Evolutionary conservation across 352 stramenopile genomes (phyloP), one percentile per base, ranked within the genome.

Genomic region (Pythium aristosporum): DNA sequence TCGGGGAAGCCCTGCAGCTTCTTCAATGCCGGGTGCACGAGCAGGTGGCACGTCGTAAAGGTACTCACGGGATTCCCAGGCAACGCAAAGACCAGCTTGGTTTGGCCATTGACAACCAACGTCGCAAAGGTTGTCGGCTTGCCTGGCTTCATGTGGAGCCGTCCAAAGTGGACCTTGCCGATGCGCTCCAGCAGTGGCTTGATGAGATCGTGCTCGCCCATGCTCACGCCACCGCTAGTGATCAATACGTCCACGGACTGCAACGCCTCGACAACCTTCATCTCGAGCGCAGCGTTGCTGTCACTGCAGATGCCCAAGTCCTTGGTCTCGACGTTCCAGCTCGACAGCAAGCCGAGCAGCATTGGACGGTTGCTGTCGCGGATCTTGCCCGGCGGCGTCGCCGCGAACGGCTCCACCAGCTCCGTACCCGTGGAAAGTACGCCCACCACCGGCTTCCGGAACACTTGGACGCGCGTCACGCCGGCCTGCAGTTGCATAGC

Each of bases 51-150:
- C 58, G 95, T 99, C 25, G 98, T 97, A 52, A 96, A 90, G 28
- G 87, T 89, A 65, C 87, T 98, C 36, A 99, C 97, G 16, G 96
- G 97, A 73, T 99, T 99, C 0, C 97, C 97, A 10, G 97, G 97
- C 44, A 99, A 73, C 9, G 86, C 96, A 81, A 99, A 99, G 18
- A 97, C 79, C 2, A 98, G 68, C 58, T 91, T 94, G 46, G 73
- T 79, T 48, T 73, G 69, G 37, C 73, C 67, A 9, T 79, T 46
- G 16, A 84, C 58, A 1, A 75, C 67, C 10, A 98, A 62, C 0
- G 96, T 98, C 0, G 97, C 93, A 70, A 99, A 98, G 2, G 96
- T 99, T 0, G 94, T 98, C 0, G 97, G 97, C 68, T 99, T 99
- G 7, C 97, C 97, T 16, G 97, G 96, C 66, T 99, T 99, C 96